Percentiles rank a stretch among this genome's conserved stretches.
Conservation (phyloP, 2,329 filamentous ascomycete genomes). For the Cryphonectria nitschkei region DNA sequence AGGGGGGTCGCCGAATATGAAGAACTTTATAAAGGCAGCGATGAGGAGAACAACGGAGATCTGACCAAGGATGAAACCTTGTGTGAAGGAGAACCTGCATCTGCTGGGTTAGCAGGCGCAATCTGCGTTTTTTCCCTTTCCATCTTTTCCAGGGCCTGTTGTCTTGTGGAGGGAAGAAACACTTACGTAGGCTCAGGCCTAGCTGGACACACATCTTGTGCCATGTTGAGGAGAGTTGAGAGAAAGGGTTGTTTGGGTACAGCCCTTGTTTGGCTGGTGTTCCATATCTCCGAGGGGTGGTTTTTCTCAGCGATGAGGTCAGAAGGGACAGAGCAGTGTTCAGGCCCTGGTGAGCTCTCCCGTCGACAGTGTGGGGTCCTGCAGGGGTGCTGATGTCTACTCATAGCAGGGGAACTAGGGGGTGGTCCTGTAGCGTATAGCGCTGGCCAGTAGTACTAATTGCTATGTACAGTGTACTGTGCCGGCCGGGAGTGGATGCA, state of each 20-base stretch:
- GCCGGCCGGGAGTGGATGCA: conserved; percentile 25
- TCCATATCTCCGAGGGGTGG: background rate
- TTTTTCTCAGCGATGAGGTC: conserved; percentile 25
- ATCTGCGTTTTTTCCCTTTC: background rate
- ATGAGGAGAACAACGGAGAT: conserved; percentile 89
- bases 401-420: background rate
- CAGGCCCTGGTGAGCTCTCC: background rate
- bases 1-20: conserved; percentile 95
- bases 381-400: background rate
- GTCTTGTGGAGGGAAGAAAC: background rate
- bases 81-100: conserved; percentile 81
- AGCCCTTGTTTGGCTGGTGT: background rate
- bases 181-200: conserved; percentile 52
- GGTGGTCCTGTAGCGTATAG: background rate
- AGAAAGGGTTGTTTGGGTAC: background rate
- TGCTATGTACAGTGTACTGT: background rate
- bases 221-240: conserved; percentile 38
- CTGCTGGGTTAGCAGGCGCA: conserved; percentile 9
- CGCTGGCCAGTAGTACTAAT: background rate
- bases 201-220: conserved; percentile 46
- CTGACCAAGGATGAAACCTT: conserved; percentile 91
- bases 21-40: conserved; percentile 98
- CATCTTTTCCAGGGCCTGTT: background rate
- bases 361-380: background rate
- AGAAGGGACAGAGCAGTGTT: conserved; percentile 9